Conservation (phyloP, 176 grass and related monocot genomes). For the Avena atlantica region DNA sequence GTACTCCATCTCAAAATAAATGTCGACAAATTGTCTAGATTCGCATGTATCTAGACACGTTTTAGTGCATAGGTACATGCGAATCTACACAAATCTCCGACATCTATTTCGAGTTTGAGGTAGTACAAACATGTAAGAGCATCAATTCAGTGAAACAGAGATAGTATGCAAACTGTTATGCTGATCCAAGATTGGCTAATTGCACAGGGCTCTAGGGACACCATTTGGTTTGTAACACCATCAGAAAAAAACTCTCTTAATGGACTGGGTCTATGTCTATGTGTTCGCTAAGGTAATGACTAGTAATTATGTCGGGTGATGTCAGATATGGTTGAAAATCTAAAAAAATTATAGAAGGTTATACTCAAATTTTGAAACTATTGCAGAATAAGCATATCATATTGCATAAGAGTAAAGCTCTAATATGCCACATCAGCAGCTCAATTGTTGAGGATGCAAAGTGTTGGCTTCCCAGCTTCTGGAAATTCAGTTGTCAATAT, state of each 20-base stretch:
- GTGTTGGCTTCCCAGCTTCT: slow-evolving; percentile 13
- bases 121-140: slow-evolving; percentile 17
- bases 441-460: slow-evolving; percentile 16
- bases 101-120: no score
- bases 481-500: neutral
- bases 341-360: slow-evolving; percentile 8
- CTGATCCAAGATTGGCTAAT: neutral
- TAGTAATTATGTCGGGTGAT: slow-evolving; percentile 1
- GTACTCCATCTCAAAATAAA: no score
- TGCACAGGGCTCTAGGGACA: neutral
- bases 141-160: slow-evolving; percentile 19
- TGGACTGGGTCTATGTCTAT: slow-evolving; percentile 14
- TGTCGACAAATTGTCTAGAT: no score
- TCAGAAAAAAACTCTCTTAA: slow-evolving; percentile 20
- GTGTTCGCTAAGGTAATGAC: neutral
- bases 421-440: slow-evolving; percentile 42
- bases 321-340: slow-evolving; percentile 3
- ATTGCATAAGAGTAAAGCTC: neutral
- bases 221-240: neutral
- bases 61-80: no score
- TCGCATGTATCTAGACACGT: no score
- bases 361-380: slow-evolving; percentile 14
- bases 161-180: neutral
- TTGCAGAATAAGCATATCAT: slow-evolving; percentile 24
- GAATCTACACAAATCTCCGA: no score